Evolutionary conservation across 495 filamentous ascomycete species (phyloP).

Genomic region (Neurospora sp.): DNA sequence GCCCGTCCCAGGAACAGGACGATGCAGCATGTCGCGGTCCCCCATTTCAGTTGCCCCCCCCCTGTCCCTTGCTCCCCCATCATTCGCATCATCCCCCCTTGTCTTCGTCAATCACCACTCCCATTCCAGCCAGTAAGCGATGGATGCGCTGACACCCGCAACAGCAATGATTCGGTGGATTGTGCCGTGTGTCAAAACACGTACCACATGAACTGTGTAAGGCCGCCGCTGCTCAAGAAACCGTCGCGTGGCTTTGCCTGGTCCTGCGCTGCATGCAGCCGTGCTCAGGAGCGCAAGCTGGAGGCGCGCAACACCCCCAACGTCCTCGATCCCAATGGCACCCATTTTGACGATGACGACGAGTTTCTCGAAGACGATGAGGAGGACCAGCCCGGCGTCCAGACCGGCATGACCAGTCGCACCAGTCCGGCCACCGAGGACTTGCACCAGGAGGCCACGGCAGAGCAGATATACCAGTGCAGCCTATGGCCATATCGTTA

Average conservation of each 20-base stretch:
- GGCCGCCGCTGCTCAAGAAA: slow-evolving; percentile 87
- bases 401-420: slow-evolving; percentile 47
- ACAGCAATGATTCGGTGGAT: slow-evolving; percentile 86
- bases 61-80: not conserved
- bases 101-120: not conserved
- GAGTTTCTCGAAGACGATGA: slow-evolving; percentile 50
- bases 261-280: slow-evolving; percentile 92
- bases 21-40: not conserved
- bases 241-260: slow-evolving; percentile 96
- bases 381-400: slow-evolving; percentile 67
- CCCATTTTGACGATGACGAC: slow-evolving; percentile 19
- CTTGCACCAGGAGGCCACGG: slow-evolving; percentile 60
- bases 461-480: slow-evolving; percentile 84
- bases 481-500: slow-evolving; percentile 96
- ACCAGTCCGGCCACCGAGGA: slow-evolving; percentile 49
- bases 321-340: slow-evolving; percentile 28
- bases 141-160: slow-evolving; percentile 21
- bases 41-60: slow-evolving; percentile 10
- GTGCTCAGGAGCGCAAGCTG: slow-evolving; percentile 83
- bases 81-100: not conserved
- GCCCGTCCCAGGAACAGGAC: not conserved
- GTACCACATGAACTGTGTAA: slow-evolving; percentile 98
- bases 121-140: not conserved
- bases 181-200: slow-evolving; percentile 91
- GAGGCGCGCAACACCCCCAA: slow-evolving; percentile 81